Conservation (phyloP, 1,139 yeast genomes). For the Geotrichum histeridarum region DNA sequence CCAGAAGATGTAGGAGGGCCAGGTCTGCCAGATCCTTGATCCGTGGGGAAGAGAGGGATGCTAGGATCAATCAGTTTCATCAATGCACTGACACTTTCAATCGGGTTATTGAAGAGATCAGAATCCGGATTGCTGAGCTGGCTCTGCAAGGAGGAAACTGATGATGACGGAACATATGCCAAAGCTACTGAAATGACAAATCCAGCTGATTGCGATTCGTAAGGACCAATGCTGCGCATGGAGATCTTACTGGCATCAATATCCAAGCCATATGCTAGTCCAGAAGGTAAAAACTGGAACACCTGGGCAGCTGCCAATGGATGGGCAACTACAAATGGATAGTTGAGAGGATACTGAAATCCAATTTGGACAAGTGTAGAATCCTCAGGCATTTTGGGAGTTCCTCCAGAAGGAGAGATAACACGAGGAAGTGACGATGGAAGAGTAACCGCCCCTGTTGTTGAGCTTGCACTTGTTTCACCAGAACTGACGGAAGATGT, state of each 20-base stretch:
- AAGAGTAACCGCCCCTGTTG: constrained; percentile 25
- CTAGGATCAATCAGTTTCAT: constrained; percentile 40
- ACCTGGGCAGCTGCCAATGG: constrained; percentile 44
- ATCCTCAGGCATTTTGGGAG: constrained; percentile 31
- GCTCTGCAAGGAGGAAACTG: constrained; percentile 30
- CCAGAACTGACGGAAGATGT: constrained; percentile 8
- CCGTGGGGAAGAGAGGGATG: constrained; percentile 34
- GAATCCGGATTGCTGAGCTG: constrained; percentile 34
- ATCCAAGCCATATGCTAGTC: constrained; percentile 38
- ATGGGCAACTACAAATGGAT: constrained; percentile 40
- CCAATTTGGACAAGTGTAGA: constrained; percentile 39
- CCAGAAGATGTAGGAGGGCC: constrained; percentile 16
- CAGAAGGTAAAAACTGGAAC: constrained; percentile 41
- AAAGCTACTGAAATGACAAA: constrained; percentile 40
- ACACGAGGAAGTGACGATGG: constrained; percentile 37
- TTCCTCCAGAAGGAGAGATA: constrained; percentile 38
- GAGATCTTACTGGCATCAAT: constrained; percentile 29
- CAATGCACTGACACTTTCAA: constrained; percentile 33
- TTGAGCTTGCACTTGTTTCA: constrained; percentile 20
- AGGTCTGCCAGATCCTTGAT: constrained; percentile 16
- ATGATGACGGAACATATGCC: constrained; percentile 36
- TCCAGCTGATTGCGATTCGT: constrained; percentile 30
- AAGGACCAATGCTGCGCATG: constrained; percentile 38
- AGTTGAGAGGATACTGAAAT: constrained; percentile 40
- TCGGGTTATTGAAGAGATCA: constrained; percentile 35